These are phyloP conservation scores for Penicillium paxilli DNA, from an alignment of 495 filamentous ascomycete species.

Conservation along the genomic window DNA sequence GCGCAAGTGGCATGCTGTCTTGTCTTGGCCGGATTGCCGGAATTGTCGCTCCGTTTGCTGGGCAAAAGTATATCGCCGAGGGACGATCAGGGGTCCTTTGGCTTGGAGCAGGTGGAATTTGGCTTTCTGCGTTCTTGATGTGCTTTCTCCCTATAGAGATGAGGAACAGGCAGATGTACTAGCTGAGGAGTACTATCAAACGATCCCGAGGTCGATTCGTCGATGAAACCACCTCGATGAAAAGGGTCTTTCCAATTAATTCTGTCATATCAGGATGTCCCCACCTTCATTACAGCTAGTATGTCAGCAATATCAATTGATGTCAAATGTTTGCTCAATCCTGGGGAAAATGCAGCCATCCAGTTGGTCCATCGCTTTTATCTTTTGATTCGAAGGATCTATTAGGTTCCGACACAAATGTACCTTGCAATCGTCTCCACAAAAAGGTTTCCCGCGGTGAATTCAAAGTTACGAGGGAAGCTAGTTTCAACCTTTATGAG, in stretches of 20 bases:
- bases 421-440: not conserved
- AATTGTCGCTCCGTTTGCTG: constrained; percentile 11
- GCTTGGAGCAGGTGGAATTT: constrained; percentile 14
- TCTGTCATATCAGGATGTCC: not conserved
- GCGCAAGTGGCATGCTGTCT: constrained; percentile 13
- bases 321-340: too few relatives aligned
- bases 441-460: not conserved
- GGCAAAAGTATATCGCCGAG: constrained; percentile 10
- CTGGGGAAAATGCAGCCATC: too few relatives aligned
- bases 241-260: not conserved
- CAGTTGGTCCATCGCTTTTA: not conserved
- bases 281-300: not conserved
- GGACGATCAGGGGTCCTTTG: constrained; percentile 3
- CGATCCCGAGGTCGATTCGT: not conserved
- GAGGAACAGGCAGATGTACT: constrained; percentile 11
- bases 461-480: not conserved
- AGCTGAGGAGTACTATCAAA: not conserved
- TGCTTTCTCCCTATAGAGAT: constrained; percentile 12
- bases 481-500: not conserved
- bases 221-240: too few relatives aligned
- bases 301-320: too few relatives aligned
- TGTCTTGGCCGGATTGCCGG: constrained; percentile 10
- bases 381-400: too few relatives aligned
- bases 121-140: constrained; percentile 9
- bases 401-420: not conserved